A percentile compares a stretch with the other conserved stretches of the same genome.
Conservation (phyloP, 352 stramenopile genomes). For the Peronospora destructor region DNA sequence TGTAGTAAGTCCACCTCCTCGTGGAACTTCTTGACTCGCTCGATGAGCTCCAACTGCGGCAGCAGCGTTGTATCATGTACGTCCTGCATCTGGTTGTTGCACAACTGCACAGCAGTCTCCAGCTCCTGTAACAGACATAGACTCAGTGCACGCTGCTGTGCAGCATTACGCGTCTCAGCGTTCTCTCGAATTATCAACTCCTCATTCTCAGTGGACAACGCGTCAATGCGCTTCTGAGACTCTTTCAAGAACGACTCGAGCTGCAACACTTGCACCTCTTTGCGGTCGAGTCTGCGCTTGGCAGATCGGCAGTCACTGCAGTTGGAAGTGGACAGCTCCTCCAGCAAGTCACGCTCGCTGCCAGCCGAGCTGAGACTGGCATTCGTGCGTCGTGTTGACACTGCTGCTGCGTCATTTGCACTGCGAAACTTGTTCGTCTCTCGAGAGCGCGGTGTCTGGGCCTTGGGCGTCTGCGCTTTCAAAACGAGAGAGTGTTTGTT, state of each 20-base stretch:
- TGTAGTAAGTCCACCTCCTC: conserved; percentile 33
- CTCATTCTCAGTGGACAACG: conserved; percentile 53
- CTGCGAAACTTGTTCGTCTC: conserved; percentile 14
- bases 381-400: conserved; percentile 47
- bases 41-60: conserved; percentile 66
- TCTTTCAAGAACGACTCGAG: conserved; percentile 75
- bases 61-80: conserved; percentile 44
- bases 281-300: conserved; percentile 57
- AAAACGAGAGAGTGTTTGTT: conserved; percentile 9
- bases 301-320: conserved; percentile 49
- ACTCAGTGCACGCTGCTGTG: conserved; percentile 45
- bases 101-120: conserved; percentile 66
- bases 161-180: conserved; percentile 57
- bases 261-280: conserved; percentile 69
- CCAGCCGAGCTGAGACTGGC: conserved; percentile 53
- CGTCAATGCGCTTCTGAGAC: conserved; percentile 69
- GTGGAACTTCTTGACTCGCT: conserved; percentile 65
- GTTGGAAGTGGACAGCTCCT: conserved; percentile 30
- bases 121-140: conserved; percentile 68
- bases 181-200: conserved; percentile 54
- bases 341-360: conserved; percentile 43
- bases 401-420: conserved; percentile 24
- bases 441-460: conserved; percentile 16
- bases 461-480: conserved; percentile 14
- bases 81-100: conserved; percentile 42